Evolutionary conservation across 179 eudicot genomes (phyloP).

Genomic region (Silene coronaria): DNA sequence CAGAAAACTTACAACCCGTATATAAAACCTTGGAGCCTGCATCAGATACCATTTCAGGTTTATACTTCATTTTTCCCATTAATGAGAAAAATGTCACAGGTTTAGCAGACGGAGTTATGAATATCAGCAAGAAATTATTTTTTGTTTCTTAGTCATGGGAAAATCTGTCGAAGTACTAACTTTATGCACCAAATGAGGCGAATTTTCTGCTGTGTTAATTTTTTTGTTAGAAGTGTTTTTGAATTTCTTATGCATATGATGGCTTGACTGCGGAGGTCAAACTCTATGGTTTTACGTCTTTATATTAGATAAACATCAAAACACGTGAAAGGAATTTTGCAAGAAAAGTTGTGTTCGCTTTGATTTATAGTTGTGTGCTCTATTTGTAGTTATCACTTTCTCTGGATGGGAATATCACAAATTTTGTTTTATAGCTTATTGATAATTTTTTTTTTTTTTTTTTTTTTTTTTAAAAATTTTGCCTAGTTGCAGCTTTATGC

Average conservation of each 20-base stretch:
- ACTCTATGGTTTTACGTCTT: not conserved
- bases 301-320: not conserved
- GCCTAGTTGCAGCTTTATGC: not conserved
- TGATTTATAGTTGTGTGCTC: not conserved
- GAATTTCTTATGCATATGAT: not conserved
- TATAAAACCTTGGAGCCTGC: too few relatives aligned
- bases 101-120: not conserved
- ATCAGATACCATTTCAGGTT: not conserved
- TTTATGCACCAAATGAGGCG: not conserved
- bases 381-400: not conserved
- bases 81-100: not conserved
- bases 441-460: not conserved
- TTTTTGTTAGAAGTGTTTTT: not conserved
- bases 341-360: conserved; percentile 9
- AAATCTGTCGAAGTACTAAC: not conserved
- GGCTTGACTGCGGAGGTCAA: not conserved
- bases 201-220: not conserved
- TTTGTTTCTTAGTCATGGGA: not conserved
- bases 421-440: conserved; percentile 6
- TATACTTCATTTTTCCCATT: not conserved
- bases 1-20: too few relatives aligned
- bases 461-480: not conserved
- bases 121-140: conserved; percentile 1
- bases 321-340: not conserved
- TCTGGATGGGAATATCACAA: not conserved